Evolutionary conservation across 805 yeast genomes (phyloP), one percentile per base, ranked within the genome.

Genomic region (Candida sonorensis): DNA sequence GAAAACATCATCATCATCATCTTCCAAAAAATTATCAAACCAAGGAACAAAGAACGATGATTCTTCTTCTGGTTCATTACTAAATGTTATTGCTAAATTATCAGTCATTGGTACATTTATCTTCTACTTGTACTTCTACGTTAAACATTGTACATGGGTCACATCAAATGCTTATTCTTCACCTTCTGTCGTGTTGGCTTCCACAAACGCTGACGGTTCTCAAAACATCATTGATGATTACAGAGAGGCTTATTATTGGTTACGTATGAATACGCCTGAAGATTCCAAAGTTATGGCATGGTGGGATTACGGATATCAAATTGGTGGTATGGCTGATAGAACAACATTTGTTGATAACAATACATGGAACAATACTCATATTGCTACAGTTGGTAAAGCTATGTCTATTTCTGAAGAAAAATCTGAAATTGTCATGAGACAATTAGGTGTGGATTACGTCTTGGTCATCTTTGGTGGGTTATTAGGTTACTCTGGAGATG

Each of bases 251-350:
- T 92, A 92, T 66, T 92, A 90, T 59, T 92, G 98, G 98, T 68
- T 92, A 49, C 78, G 98, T 53, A 88, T 90, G 95, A 92, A 92
- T 64, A 92, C 98, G 1, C 77, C 83, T 3, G 96, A 92, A 57
- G 97, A 92, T 56, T 83, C 97, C 22, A 88, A 84, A 59, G 82
- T 92, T 40, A 86, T 94, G 81, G 81, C 97, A 9, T 92, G 99
- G 98, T 92, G 99, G 99, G 98, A 94, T 67, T 94, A 94, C 55
- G 99, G 99, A 34, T 92, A 92, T 62, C 99, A 92, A 67, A 92
- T 92, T 51, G 98, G 98, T 49, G 99, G 99, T 42, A 92, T 92
- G 97, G 98, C 98, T 28, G 98, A 92, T 62, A 77, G 99, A 55
- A 90, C 97, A 43, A 92, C 99, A 5, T 69, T 92, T 47, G 99